Conservation (phyloP, 2,329 filamentous ascomycete species). For the Hymenoscyphus salicellus region DNA sequence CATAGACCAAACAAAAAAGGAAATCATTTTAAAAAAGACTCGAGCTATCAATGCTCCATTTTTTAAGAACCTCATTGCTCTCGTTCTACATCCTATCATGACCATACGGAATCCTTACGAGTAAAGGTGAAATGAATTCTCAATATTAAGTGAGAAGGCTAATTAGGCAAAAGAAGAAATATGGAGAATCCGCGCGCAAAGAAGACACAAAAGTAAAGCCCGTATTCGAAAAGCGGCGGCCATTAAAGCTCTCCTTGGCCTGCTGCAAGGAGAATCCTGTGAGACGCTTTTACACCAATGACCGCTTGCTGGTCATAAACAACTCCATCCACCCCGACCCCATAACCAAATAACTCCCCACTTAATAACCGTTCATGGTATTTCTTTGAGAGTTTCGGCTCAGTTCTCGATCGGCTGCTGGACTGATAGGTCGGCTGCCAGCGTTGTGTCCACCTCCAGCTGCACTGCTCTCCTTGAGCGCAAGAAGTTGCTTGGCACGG, state of each 20-base stretch:
- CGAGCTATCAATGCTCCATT: not conserved
- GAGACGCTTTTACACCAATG: slow-evolving; percentile 35
- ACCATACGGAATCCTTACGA: slow-evolving; percentile 25
- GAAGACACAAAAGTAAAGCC: slow-evolving; percentile 33
- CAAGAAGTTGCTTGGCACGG: slow-evolving; percentile 97
- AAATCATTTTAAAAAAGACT: not conserved
- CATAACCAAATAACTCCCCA: slow-evolving; percentile 14
- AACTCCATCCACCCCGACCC: slow-evolving; percentile 14
- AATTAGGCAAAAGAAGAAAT: slow-evolving; percentile 38
- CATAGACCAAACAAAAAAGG: slow-evolving; percentile 7
- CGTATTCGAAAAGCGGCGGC: slow-evolving; percentile 24
- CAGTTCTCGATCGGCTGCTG: slow-evolving; percentile 88
- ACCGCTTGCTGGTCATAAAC: slow-evolving; percentile 32
- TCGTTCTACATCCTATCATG: slow-evolving; percentile 20
- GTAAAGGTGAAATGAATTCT: slow-evolving; percentile 33
- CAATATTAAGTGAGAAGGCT: slow-evolving; percentile 34
- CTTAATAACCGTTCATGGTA: slow-evolving; percentile 98
- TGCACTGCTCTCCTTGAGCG: slow-evolving; percentile 95
- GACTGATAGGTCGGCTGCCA: slow-evolving; percentile 89
- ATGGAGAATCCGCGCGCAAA: slow-evolving; percentile 27
- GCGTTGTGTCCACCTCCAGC: slow-evolving; percentile 56
- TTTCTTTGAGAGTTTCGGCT: slow-evolving; percentile 96
- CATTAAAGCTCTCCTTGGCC: slow-evolving; percentile 33
- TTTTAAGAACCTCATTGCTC: slow-evolving; percentile 14
- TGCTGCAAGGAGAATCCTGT: slow-evolving; percentile 31